Conservation (phyloP, 305 asterid species). For the Solanum aculeatissimum region DNA sequence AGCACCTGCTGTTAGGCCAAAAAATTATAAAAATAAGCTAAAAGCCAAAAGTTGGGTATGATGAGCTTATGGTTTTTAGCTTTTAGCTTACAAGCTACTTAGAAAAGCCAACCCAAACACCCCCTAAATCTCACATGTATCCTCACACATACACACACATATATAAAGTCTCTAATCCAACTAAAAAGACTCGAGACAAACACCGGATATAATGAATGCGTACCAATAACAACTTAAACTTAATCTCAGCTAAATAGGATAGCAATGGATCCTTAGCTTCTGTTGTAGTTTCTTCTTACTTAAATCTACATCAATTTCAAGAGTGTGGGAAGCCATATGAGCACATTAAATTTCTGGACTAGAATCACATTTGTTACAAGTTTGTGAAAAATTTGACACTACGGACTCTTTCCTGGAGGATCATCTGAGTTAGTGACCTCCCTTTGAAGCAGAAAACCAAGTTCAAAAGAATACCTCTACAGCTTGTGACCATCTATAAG, state of each 20-base stretch:
- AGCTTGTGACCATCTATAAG: not conserved
- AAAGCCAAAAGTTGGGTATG: no score
- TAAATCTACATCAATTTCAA: not conserved
- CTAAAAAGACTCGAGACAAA: not conserved
- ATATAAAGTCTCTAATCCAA: not conserved
- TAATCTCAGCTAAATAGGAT: not conserved
- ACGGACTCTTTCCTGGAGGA: not conserved
- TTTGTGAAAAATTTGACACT: not conserved
- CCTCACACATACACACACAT: not conserved
- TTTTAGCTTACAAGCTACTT: no score
- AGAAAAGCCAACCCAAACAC: no score
- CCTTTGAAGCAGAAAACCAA: not conserved
- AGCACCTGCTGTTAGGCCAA: no score
- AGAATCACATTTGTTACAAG: not conserved
- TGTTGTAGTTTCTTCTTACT: not conserved
- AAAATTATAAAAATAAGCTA: no score
- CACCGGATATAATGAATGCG: not conserved
- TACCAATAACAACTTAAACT: not conserved
- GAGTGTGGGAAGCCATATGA: not conserved
- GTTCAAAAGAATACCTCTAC: not conserved
- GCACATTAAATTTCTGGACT: not conserved
- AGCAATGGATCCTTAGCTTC: not conserved
- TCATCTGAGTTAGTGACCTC: not conserved
- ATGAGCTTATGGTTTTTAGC: no score
- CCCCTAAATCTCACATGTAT: not conserved